Conservation (phyloP, 148 eudicot genomes). For the Rhododendron griersonianum region DNA sequence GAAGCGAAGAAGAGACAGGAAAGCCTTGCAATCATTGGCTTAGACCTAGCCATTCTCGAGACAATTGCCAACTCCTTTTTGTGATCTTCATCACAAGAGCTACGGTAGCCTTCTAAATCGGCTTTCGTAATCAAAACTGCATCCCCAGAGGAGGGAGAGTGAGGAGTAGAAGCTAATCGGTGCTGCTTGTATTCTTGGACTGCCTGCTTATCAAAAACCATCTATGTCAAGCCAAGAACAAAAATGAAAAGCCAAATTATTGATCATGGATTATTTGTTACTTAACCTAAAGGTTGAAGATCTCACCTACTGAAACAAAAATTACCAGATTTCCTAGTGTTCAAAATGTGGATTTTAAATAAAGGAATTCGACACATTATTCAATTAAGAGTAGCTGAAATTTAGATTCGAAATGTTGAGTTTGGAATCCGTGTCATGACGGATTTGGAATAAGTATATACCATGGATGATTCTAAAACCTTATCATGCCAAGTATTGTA, state of each 20-base stretch:
- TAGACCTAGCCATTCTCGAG: conserved; percentile 22
- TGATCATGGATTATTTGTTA: background rate
- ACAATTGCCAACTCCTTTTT: conserved; percentile 32
- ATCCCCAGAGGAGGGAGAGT: conserved; percentile 34
- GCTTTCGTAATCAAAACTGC: conserved; percentile 51
- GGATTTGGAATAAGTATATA: background rate
- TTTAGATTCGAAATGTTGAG: background rate
- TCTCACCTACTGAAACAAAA: background rate
- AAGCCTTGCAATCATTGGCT: conserved; percentile 45
- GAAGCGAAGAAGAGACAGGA: conserved; percentile 53
- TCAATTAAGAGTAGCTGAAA: background rate
- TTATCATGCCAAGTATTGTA: background rate
- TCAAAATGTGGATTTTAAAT: background rate
- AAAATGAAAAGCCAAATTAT: background rate
- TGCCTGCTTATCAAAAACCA: conserved; percentile 34
- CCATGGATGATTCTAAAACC: background rate
- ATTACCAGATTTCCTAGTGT: background rate
- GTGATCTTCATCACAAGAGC: conserved; percentile 23
- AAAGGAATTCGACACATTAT: background rate
- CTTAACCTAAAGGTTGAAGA: background rate
- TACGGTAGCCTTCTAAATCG: conserved; percentile 50
- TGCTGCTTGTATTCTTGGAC: conserved; percentile 55
- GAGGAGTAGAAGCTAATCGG: conserved; percentile 14
- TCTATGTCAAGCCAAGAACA: background rate
- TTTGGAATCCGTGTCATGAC: background rate